Evolutionary conservation across 306 rosid genomes (phyloP), one percentile per base, ranked within the genome.

Genomic region (Cucumis cinereus): DNA sequence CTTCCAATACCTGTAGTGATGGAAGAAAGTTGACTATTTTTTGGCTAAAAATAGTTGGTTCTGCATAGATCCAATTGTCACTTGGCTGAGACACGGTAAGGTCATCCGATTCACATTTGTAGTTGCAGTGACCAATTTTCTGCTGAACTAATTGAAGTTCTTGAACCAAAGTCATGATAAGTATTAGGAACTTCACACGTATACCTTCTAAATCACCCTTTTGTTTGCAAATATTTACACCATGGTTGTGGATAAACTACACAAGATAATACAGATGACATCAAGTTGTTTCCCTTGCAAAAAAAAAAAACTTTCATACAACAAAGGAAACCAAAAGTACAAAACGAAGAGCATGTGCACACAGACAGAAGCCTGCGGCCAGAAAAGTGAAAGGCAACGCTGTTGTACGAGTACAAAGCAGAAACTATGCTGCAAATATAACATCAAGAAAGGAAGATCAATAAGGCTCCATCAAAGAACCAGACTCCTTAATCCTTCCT

Each of bases 171-270:
- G 92, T 90, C 87, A 82, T 66, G 81, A 76, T 80, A 52, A 93
- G 86, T 69, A 88, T 85, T 81, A 93, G 84, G 84, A 93, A 90
- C 82, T 93, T 93, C 79, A 90, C 88, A n/a, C 88, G 86, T 62
- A 78, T 2, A 17, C 73, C 81, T 47, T 80, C 89, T 73, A 74
- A 15, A 75, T 62, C 86, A 33, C 84, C 81, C 59, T 80, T 81
- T 73, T 88, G 90, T 63, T 82, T 83, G 91, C 84, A 81, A 79
- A 88, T 80, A 77, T 22, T 79, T 28, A 62, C 50, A 69, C 91
- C 86, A 22, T 53, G 73, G 41, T 77, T 77, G 79, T 82, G 88
- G 86, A 93, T 84, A 79, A 91, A 91, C 97, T 93, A 90, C 86
- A 78, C 24, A 54, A 30, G 77, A 81, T 15, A 76, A 58, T 52